Conservation (phyloP, 495 filamentous ascomycete species). For the Tetracladium marchalianum region DNA sequence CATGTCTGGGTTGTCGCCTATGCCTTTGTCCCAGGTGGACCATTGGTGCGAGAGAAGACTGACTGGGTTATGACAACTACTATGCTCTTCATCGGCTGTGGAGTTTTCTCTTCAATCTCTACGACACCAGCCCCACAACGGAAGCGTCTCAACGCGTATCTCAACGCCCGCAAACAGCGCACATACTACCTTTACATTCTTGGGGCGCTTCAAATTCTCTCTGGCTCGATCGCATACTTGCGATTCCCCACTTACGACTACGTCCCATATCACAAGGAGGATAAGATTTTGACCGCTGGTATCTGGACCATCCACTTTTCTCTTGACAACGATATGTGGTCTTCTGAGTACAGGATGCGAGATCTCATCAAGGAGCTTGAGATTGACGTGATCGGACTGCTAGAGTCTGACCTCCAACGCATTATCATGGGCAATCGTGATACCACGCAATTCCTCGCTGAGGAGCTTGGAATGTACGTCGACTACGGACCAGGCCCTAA, state of each 20-base stretch:
- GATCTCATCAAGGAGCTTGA: constrained; percentile 89
- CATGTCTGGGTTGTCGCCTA: constrained; percentile 99
- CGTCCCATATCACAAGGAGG: constrained; percentile 75
- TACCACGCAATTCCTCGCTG: constrained; percentile 88
- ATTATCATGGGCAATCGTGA: constrained; percentile 99
- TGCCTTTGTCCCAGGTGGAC: constrained; percentile 96
- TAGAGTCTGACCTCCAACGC: constrained; percentile 90
- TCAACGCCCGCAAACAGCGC: constrained; percentile 42
- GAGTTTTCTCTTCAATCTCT: constrained; percentile 69
- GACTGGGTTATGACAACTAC: constrained; percentile 86
- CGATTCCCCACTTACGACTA: constrained; percentile 93
- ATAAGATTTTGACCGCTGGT: constrained; percentile 79
- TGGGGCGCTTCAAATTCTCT: constrained; percentile 62
- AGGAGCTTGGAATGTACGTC: constrained; percentile 95
- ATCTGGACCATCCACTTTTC: constrained; percentile 99
- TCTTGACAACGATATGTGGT: constrained; percentile 99
- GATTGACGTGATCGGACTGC: constrained; percentile 85
- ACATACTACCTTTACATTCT: constrained; percentile 64
- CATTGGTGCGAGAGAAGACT: constrained; percentile 84
- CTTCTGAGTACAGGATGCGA: constrained; percentile 86
- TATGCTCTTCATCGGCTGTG: constrained; percentile 77
- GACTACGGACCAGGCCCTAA: constrained; percentile 97
- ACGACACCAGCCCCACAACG: constrained; percentile 26
- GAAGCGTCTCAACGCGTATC: constrained; percentile 28
- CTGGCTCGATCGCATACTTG: constrained; percentile 74